Percentiles rank a stretch among this genome's conserved stretches.
Conservation (phyloP, 2,329 filamentous ascomycete species). For the Monosporascus sp. region DNA sequence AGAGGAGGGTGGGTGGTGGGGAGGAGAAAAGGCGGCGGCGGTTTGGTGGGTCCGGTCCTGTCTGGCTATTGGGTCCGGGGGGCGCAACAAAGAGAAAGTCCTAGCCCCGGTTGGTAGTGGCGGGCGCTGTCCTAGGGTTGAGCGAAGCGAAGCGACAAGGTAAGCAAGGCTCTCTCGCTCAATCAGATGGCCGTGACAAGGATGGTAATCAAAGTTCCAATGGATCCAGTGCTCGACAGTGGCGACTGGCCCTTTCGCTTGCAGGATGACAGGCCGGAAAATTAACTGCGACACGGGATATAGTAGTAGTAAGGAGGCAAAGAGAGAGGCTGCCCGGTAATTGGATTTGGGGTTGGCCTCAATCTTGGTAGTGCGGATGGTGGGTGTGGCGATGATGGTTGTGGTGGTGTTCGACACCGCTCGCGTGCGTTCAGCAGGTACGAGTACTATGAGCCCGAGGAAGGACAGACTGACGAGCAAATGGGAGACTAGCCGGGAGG, state of each 20-base stretch:
- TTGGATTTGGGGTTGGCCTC: neutral
- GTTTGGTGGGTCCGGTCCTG: conserved; percentile 13
- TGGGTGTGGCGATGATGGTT: too few relatives aligned
- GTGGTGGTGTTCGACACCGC: too few relatives aligned
- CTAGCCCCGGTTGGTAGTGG: neutral
- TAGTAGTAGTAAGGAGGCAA: neutral
- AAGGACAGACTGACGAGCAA: neutral
- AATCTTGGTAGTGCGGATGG: neutral
- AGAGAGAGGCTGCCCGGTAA: neutral
- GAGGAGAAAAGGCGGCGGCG: conserved; percentile 25
- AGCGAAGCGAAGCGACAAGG: neutral
- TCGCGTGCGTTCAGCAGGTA: neutral
- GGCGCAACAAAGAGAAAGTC: neutral
- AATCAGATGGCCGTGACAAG: neutral
- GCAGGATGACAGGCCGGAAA: neutral
- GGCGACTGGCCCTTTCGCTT: neutral
- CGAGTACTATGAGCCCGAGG: neutral
- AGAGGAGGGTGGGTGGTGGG: conserved; percentile 22
- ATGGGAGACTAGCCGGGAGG: neutral
- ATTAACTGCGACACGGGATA: neutral
- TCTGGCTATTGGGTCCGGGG: conserved; percentile 5
- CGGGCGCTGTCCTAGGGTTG: neutral
- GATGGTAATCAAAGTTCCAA: neutral
- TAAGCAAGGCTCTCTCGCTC: neutral
- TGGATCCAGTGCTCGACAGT: neutral